Base-by-base conservation (phyloP, 2,329 filamentous ascomycete genomes). In the Fusarium zealandicum region DNA sequence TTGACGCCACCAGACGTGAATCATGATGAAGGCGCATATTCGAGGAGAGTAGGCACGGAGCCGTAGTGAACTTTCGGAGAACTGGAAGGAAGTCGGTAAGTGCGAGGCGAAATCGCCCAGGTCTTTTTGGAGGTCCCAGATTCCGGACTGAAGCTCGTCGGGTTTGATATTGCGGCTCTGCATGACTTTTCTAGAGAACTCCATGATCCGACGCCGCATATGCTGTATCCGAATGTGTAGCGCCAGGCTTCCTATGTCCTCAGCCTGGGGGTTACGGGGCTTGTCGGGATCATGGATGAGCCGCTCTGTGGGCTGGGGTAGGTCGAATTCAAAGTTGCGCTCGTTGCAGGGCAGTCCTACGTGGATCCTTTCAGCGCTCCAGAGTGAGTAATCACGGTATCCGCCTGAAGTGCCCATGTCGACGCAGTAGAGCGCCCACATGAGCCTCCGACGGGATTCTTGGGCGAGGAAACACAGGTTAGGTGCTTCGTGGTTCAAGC, bases 1-100 rank as follows among this genome's bases (percentile, higher is more conserved):
- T 56, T 84, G 82, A 22, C 80, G 75, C 81, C 81, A 84, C 80
- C 79, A 82, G 8, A 85, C 74, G 57, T 85, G 82, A 9, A 84
- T 84, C 81, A 84, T 84, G 63, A 84, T 73, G 53, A 82, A 85
- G 35, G 82, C 80, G 54, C 81, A 83, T 5, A 85, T 75, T 4
- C 82, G 75, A 2, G 82, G 79, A 1, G 82, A 85, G 61, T 84
- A 85, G 3, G 81, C 80, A 6, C 82, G 78, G 18, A 85, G 72
- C 12, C 81, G 77, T 4, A 84, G 72, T 25, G 83, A 84, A 56
- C 75, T 80, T 55, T 84, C 82, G 10, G 81, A 84, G 67, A 83
- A 85, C 39, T 80, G 80, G 60, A 85, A 85, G 9, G 81, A 84
- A 0, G 78, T 72, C 1, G 82, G 82, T 5, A 85, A 68, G 18